phyloP scores from a whole-genome alignment of 306 rosid genomes.

The Lathyrus tuberosus region DNA sequence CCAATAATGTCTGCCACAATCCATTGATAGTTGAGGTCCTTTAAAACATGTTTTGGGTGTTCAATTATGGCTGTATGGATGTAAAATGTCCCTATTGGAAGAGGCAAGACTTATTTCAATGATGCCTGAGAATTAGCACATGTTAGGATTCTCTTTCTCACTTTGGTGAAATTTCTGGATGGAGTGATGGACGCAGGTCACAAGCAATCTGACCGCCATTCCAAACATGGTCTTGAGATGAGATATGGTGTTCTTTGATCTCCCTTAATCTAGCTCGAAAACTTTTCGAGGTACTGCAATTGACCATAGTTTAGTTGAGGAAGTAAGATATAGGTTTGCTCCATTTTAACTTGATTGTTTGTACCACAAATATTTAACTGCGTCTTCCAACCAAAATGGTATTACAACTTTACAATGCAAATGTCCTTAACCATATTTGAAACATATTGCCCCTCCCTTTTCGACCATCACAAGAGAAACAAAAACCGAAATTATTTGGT shows the following conservation, averaged over 20 bases:
- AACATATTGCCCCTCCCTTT: too few relatives aligned
- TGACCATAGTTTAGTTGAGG: neutral
- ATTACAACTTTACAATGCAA: too few relatives aligned
- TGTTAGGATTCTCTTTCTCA: neutral
- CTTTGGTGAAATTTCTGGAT: neutral
- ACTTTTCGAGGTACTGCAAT: neutral
- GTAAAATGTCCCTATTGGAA: neutral
- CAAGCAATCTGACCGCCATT: too few relatives aligned
- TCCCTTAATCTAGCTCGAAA: neutral
- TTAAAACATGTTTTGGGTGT: neutral
- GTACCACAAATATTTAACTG: neutral
- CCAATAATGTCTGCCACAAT: too few relatives aligned
- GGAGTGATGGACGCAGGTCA: neutral
- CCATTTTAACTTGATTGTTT: neutral
- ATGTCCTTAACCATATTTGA: neutral
- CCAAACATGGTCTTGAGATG: too few relatives aligned
- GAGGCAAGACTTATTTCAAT: neutral
- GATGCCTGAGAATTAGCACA: neutral
- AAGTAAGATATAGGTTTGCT: neutral
- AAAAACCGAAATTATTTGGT: too few relatives aligned
- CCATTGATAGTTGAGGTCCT: neutral
- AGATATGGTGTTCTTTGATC: neutral
- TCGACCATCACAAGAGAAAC: neutral
- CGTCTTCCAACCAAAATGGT: neutral
- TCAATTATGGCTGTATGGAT: neutral